Percentiles rank a stretch among this genome's conserved stretches.
These are phyloP conservation scores for Kwoniella dendrophila DNA, from an alignment of 768 basidiomycete species.

Conservation along the genomic window DNA sequence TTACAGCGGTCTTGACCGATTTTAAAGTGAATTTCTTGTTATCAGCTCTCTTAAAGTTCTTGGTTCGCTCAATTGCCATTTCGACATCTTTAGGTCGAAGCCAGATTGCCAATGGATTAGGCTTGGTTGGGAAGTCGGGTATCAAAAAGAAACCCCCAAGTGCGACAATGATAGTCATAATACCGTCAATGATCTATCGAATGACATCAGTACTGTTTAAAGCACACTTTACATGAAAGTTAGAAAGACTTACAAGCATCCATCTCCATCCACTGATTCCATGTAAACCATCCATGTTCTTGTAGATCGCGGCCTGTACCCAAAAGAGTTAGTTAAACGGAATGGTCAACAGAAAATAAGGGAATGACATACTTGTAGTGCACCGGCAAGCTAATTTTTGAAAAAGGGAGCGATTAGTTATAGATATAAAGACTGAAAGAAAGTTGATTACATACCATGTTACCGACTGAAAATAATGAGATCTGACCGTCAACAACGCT, in stretches of 20 bases:
- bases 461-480: slow-evolving; percentile 39
- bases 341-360: no score
- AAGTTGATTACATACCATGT: slow-evolving; percentile 32
- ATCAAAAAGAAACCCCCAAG: slow-evolving; percentile 41
- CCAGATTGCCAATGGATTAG: slow-evolving; percentile 48
- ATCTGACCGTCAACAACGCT: not conserved
- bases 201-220: not conserved
- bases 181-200: slow-evolving; percentile 56
- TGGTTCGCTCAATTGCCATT: slow-evolving; percentile 35
- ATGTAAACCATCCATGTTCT: slow-evolving; percentile 56
- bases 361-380: no score
- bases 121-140: slow-evolving; percentile 49
- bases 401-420: not conserved
- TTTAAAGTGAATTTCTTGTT: slow-evolving; percentile 42
- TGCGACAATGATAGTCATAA: slow-evolving; percentile 28
- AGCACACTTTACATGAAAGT: not conserved
- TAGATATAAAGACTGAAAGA: not conserved
- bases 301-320: slow-evolving; percentile 59
- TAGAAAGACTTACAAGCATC: slow-evolving; percentile 28
- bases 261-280: slow-evolving; percentile 58
- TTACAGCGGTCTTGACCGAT: slow-evolving; percentile 37
- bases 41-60: slow-evolving; percentile 38
- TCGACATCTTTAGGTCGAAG: slow-evolving; percentile 31
- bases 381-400: slow-evolving; percentile 58
- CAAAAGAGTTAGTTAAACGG: no score